phyloP scores from a whole-genome alignment of 2,329 filamentous ascomycete genomes.

The Nemania serpens region DNA sequence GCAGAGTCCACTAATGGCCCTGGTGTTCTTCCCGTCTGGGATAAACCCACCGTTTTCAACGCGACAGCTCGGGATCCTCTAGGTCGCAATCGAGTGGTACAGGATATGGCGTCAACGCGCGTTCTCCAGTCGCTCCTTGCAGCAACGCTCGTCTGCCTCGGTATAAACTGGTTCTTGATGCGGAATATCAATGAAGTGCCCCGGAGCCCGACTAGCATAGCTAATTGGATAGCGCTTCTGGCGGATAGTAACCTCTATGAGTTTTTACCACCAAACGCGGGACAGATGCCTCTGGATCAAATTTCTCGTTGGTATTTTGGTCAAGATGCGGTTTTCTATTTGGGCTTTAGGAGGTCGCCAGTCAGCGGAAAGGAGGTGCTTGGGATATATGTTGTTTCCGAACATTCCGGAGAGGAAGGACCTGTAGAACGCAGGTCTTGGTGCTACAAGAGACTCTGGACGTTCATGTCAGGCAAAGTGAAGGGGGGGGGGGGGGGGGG shows the following conservation, averaged over 20 bases:
- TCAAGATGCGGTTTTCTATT: constrained; percentile 4
- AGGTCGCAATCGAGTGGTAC: constrained; percentile 5
- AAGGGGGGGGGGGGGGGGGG: no score
- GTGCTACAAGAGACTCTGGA: not conserved
- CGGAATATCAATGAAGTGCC: constrained; percentile 4
- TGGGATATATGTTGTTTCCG: constrained; percentile 14
- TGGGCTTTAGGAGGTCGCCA: constrained; percentile 1
- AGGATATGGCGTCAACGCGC: constrained; percentile 8
- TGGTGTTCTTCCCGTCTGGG: not conserved
- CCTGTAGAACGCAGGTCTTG: not conserved
- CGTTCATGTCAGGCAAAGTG: not conserved
- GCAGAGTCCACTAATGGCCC: not conserved
- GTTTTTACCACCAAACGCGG: constrained; percentile 1
- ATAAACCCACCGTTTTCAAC: not conserved
- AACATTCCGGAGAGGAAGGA: not conserved
- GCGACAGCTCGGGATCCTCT: constrained; percentile 2
- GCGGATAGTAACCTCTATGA: constrained; percentile 4
- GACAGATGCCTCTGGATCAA: not conserved
- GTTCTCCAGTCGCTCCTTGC: constrained; percentile 12
- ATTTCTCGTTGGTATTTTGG: constrained; percentile 15
- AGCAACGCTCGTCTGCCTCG: constrained; percentile 1
- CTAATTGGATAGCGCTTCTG: constrained; percentile 12
- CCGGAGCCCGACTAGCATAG: constrained; percentile 12
- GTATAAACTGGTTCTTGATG: constrained; percentile 12
- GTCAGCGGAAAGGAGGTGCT: not conserved